Base-by-base conservation (phyloP, 2,329 filamentous ascomycete genomes). In the Nothophaeocryptopus gaeumannii region DNA sequence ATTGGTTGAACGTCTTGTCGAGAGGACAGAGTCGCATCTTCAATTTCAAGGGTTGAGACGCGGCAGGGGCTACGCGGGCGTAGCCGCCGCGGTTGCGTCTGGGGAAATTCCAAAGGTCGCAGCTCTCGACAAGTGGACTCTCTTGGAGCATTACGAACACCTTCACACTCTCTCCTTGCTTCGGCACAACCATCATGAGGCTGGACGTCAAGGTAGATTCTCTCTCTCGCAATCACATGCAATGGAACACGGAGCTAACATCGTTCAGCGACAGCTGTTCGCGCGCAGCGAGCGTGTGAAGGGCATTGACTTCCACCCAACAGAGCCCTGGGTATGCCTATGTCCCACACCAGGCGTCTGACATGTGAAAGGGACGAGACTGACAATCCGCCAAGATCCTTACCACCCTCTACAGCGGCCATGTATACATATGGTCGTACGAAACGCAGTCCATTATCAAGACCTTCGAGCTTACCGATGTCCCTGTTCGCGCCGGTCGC, bases 351-450 rank as follows among this genome's bases (percentile, higher is more conserved):
- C 20, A 26, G 20, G 20, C 20, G 7, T 26, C 20, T 26, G 20
- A 26, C 20, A 26, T 26, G 20, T 26, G 20, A 26, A 26, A 26
- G 20, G 4, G 20, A 26, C 20, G 7, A 7, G 4, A 26, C 20
- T 26, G 20, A 26, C 20, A 26, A 7, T 7, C 3, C 20, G 20
- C 20, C 20, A 26, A 26, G 20, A 84, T 86, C 58, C 81, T 97
- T 67, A 96, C 92, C 30, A 97, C 93, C 16, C 78, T 99, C 58
- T 99, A 99, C 75, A 96, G 89, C 77, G 90, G 93, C 72, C 92
- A 97, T 78, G 93, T 95, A 70, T 95, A 97, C 77, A 97, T 99
- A 70, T 97, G 93, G 91, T 96, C 92, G 31, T 96, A 95, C 73
- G 92, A 95, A 74, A 95, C 90, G 44, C 90, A 95, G 71, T 87